phyloP scores from a whole-genome alignment of 129 eudicot species.

The Dittrichia graveolens region DNA sequence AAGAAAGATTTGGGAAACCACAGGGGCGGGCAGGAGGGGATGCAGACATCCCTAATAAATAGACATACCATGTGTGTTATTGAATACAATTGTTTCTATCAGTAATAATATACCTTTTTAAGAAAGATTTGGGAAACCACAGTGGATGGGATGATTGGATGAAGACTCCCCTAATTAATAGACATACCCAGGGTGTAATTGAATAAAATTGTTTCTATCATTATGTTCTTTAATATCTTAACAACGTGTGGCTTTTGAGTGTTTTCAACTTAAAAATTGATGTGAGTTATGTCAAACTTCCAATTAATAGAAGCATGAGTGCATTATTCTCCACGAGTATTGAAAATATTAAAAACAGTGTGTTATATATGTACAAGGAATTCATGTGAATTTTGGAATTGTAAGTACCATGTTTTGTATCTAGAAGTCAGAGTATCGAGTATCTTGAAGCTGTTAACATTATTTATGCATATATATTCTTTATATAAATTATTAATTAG shows the following conservation, averaged over 20 bases:
- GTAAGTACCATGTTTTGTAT: not conserved
- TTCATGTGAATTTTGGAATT: not conserved
- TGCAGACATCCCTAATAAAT: too few relatives aligned
- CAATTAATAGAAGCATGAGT: not conserved
- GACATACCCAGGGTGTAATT: not conserved
- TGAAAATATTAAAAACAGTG: not conserved
- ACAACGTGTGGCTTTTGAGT: not conserved
- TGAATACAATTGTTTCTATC: too few relatives aligned
- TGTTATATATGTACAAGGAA: not conserved
- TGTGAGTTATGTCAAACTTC: not conserved
- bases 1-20: not conserved
- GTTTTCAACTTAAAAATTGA: constrained; percentile 16
- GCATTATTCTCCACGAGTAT: not conserved
- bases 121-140: not conserved
- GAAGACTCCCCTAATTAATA: not conserved
- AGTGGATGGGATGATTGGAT: not conserved
- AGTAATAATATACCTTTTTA: too few relatives aligned
- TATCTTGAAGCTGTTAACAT: not conserved
- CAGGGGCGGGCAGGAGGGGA: too few relatives aligned
- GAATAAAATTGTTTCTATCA: not conserved
- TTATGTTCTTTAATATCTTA: not conserved
- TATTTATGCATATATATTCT: not conserved
- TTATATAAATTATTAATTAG: not conserved
- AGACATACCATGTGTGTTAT: too few relatives aligned
- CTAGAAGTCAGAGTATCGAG: not conserved